Conservation (phyloP, 441 rosid genomes). For the Manihot esculenta region DNA sequence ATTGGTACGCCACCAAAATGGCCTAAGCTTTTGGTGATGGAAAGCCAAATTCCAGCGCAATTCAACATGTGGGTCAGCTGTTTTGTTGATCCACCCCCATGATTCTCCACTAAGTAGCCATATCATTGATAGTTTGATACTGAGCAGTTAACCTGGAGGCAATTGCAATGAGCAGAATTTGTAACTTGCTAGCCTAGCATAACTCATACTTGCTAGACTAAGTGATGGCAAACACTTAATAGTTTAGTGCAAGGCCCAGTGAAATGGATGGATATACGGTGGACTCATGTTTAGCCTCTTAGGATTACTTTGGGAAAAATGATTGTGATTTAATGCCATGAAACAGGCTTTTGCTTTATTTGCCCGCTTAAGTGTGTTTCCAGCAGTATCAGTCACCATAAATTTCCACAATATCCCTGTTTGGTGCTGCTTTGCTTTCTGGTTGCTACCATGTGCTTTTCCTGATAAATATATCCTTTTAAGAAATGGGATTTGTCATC, state of each 20-base stretch:
- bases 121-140: not conserved
- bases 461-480: slow-evolving; percentile 3
- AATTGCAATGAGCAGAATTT: not conserved
- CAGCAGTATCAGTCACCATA: too few relatives aligned
- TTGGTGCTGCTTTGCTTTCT: not conserved
- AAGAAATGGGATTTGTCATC: not conserved
- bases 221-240: not conserved
- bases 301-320: too few relatives aligned
- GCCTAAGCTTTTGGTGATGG: too few relatives aligned
- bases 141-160: slow-evolving; percentile 7
- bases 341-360: too few relatives aligned
- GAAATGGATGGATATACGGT: not conserved
- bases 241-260: not conserved
- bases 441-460: not conserved
- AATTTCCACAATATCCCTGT: not conserved
- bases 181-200: too few relatives aligned
- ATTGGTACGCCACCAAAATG: too few relatives aligned
- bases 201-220: not conserved
- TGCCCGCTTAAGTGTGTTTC: too few relatives aligned
- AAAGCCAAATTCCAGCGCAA: too few relatives aligned
- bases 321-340: too few relatives aligned
- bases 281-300: not conserved
- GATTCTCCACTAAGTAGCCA: not conserved
- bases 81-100: too few relatives aligned
- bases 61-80: too few relatives aligned